Evolutionary conservation across 1,284 basidiomycete species (phyloP), one percentile per base, ranked within the genome.

Genomic region (Malassezia arunalokei): DNA sequence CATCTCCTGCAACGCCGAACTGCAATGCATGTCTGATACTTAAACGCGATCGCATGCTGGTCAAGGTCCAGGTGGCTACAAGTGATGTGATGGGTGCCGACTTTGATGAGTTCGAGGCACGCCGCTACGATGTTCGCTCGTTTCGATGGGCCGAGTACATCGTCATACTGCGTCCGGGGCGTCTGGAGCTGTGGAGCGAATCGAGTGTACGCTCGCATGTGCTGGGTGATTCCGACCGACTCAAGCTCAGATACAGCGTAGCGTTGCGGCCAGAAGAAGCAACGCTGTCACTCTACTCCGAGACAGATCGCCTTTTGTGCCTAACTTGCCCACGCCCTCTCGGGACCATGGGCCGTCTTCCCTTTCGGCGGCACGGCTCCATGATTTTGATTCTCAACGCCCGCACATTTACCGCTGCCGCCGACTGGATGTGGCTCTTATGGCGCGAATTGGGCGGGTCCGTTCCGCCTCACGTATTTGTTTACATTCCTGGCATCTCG

Each of bases 351-450:
- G 74, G 49, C 68, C 78, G 24, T 5, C 35, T 49, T 12, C 47
- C 47, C 56, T 60, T 69, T 28, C 65, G 64, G 42, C 56, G 60
- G 29, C 62, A 56, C 20, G 85, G 85, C n/a, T 83, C 81, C 0
- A 82, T 84, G 58, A 79, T 88, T 11, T 86, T 86, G 61, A 76
- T 89, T 20, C 85, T 87, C 73, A 86, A 87, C 64, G 70, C 64
- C 30, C 63, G 68, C 37, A 53, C 54, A 54, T 79, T 83, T 11
- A 81, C 83, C 11, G 77, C 84, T 46, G 83, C 83, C 2, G 76
- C 79, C 28, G 87, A 90, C 69, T 90, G 87, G 87, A 76, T 81
- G 41, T 89, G 86, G 86, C 78, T 81, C 54, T 74, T 89, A 42
- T 88, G 85, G 84, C 78, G 78, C 41, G 77, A 80, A 55, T 76